A percentile compares a stretch with the other conserved stretches of the same genome.
Evolutionary conservation across 1,139 yeast species (phyloP).

Genomic region (Yamadazyma jaroonii): DNA sequence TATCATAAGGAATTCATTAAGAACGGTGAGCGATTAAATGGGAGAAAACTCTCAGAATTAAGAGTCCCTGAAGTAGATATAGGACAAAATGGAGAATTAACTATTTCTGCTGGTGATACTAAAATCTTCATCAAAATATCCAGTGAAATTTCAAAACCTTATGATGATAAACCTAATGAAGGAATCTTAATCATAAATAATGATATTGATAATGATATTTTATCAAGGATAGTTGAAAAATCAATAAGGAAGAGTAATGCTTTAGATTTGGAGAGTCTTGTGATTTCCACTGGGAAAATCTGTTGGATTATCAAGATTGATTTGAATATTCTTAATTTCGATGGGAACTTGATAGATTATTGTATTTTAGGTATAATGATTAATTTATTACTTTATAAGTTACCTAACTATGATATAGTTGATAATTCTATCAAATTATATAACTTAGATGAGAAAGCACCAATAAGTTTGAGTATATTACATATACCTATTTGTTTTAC

Average conservation of each 20-base stretch:
- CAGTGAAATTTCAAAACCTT: constrained; percentile 78
- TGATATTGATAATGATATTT: constrained; percentile 75
- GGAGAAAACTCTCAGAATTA: constrained; percentile 60
- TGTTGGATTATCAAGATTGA: constrained; percentile 93
- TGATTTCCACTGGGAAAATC: constrained; percentile 86
- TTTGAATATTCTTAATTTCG: constrained; percentile 81
- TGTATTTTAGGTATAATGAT: constrained; percentile 90
- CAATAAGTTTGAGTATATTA: constrained; percentile 78
- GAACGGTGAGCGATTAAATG: constrained; percentile 64
- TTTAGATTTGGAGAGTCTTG: constrained; percentile 81
- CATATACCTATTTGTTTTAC: constrained; percentile 94
- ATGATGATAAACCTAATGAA: constrained; percentile 91
- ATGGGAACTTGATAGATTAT: constrained; percentile 89
- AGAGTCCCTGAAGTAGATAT: constrained; percentile 63
- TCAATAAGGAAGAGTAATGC: constrained; percentile 90
- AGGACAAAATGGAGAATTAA: constrained; percentile 81
- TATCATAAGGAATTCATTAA: constrained; percentile 51
- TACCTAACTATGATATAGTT: constrained; percentile 64
- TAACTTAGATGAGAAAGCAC: constrained; percentile 74
- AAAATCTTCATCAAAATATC: constrained; percentile 74
- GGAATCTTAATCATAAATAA: constrained; percentile 83
- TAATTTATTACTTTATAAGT: constrained; percentile 75
- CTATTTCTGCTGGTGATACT: constrained; percentile 72
- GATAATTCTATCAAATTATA: constrained; percentile 53
- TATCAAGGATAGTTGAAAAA: constrained; percentile 82